Base-by-base conservation (phyloP, 768 basidiomycete species). In the Pleurotus djamor region DNA sequence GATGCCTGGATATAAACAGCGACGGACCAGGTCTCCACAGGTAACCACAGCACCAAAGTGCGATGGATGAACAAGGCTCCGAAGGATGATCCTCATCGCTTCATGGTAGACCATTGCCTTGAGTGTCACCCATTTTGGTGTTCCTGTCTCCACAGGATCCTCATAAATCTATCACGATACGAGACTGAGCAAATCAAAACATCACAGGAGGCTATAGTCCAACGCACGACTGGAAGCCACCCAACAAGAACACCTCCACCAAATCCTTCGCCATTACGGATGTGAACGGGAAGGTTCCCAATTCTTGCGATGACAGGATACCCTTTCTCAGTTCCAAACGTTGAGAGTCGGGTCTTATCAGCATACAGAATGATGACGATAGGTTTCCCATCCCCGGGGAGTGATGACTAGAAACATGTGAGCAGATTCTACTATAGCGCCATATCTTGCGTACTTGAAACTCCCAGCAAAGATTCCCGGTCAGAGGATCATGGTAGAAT, bases 51-150 rank as follows among this genome's bases (percentile, higher is more conserved):
- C 59, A 0, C 77, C 76, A 1, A 54, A 65, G 5, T 60, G 36
- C 0, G 69, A 65, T 13, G 64, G 51, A 0, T 12, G 0, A 7
- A 58, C 45, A 0, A 78, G 61, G 8, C 60, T 64, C 8, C 70
- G 61, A 5, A 81, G 62, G 1, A 79, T 57, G n/a, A 68, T 61
- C 0, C 36, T 7, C 28, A 79, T 74, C 0, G 71, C 61, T n/a
- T 67, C 47, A 48, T 80, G 79, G 75, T 77, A 79, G 2, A 79
- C 64, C 0, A 67, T 65, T 1, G 58, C 64, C 43, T 79, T 78
- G 59, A 74, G 66, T 2, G 67, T 71, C 0, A 69, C 67, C 52
- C 64, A 78, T 0, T 47, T 58, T 4, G 64, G 61, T 55, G 76
- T 77, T 0, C 69, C 68, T 21, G 65, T 60, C 59, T 76, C 68